Evolutionary conservation across 2,329 filamentous ascomycete genomes (phyloP), one percentile per base, ranked within the genome.

Genomic region (Neocatenulostroma microsporum): DNA sequence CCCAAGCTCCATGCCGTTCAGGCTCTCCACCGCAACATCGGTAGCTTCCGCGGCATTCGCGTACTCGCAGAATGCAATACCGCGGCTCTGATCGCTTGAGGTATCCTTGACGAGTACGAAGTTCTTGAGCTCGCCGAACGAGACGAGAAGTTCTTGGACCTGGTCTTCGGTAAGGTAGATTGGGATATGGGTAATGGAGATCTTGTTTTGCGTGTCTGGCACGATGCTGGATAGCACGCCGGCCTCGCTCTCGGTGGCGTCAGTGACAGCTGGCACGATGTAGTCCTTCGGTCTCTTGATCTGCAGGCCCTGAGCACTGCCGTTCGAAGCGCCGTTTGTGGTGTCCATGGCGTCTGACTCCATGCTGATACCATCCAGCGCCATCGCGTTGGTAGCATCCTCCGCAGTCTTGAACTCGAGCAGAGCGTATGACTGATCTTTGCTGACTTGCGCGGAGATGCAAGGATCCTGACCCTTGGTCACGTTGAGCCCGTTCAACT

Each of bases 51-150:
- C 58, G 6, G 85, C 74, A 44, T 96, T 86, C 36, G 76, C 72
- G 52, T 95, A 98, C 62, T 98, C 93, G 64, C 86, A 94, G 68
- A 98, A 98, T 1, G 89, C 89, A 52, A 98, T 87, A 21, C 91
- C 91, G 82, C 94, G 48, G 21, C 42, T 48, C 62, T 94, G 84
- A 37, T 88, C 87, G 1, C 84, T 89, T 46, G 78, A 76, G 21
- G 68, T 77, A 53, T 98, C 89, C 58, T 93, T 94, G 39, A 91
- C 88, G 30, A 98, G 65, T 3, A 89, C 73, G 59, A 96, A 95
- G 1, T 87, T 82, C 61, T 94, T 95, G 30, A 96, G 76, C 58
- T 89, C 84, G 45, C 91, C 91, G 62, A 98, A 96, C 0, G 87
- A 82, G 20, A 83, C 80, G 5, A 98, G 70, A 14, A 98, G 74